Evolutionary conservation across 2,329 filamentous ascomycete species (phyloP).

Genomic region (Microdochium nivale): DNA sequence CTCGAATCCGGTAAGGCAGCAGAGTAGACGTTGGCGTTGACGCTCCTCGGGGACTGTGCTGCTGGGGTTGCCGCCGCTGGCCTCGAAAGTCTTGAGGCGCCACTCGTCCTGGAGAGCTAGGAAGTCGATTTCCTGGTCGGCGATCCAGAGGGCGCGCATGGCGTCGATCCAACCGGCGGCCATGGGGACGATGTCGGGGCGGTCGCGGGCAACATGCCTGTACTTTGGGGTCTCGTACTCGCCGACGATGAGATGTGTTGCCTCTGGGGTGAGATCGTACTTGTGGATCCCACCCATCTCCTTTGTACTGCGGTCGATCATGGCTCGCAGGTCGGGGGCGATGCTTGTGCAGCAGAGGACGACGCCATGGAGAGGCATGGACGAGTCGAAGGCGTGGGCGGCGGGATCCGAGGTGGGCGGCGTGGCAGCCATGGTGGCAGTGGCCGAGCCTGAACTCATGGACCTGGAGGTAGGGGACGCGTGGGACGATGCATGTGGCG

Average conservation of each 20-base stretch:
- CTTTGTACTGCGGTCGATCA: constrained; percentile 54
- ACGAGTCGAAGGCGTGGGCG: constrained; percentile 37
- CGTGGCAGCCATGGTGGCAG: constrained; percentile 1
- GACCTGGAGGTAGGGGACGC: neutral
- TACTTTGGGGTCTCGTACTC: constrained; percentile 89
- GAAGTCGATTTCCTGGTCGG: constrained; percentile 68
- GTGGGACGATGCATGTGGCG: neutral
- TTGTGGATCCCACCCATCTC: constrained; percentile 85
- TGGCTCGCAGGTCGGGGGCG: constrained; percentile 52
- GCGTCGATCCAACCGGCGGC: constrained; percentile 77
- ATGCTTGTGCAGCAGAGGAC: constrained; percentile 86
- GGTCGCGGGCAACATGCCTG: constrained; percentile 83
- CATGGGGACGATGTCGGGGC: constrained; percentile 79
- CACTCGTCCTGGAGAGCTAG: constrained; percentile 58
- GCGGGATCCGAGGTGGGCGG: neutral
- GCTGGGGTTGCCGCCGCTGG: constrained; percentile 31
- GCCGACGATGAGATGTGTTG: constrained; percentile 89
- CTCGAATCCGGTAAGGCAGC: constrained; percentile 50
- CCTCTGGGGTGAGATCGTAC: constrained; percentile 89
- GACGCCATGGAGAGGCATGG: constrained; percentile 59
- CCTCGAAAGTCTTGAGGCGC: constrained; percentile 55
- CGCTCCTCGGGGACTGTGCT: constrained; percentile 14
- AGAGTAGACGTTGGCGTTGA: constrained; percentile 33
- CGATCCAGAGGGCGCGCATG: constrained; percentile 71
- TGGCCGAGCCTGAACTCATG: neutral